These are phyloP conservation scores for Lachnellula subtilissima DNA, from an alignment of 2,329 filamentous ascomycete genomes.

Conservation along the genomic window DNA sequence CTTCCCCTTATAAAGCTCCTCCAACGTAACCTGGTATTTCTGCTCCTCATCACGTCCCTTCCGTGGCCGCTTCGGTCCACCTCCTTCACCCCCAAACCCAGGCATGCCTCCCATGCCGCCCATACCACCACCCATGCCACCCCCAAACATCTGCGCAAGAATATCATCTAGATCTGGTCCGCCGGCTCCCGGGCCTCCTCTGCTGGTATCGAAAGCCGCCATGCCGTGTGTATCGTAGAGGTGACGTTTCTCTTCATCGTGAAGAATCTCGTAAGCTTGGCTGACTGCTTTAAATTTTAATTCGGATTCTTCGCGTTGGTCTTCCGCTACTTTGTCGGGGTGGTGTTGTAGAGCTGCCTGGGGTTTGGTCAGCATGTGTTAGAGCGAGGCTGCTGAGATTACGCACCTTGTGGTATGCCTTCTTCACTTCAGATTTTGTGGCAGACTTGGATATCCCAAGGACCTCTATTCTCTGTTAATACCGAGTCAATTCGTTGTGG, in stretches of 20 bases:
- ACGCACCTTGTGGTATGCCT: constrained; percentile 86
- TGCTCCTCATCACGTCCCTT: constrained; percentile 83
- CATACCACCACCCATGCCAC: constrained; percentile 56
- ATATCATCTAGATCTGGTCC: constrained; percentile 89
- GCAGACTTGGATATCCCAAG: constrained; percentile 70
- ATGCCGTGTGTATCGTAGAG: constrained; percentile 94
- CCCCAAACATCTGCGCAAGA: constrained; percentile 82
- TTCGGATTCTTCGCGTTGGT: constrained; percentile 79
- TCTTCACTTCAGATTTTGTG: constrained; percentile 79
- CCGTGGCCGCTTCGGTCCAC: constrained; percentile 54
- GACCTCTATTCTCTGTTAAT: constrained; percentile 56
- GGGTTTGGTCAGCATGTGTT: constrained; percentile 18
- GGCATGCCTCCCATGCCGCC: constrained; percentile 40
- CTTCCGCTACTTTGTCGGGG: constrained; percentile 90
- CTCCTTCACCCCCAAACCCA: constrained; percentile 33
- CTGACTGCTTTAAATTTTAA: constrained; percentile 88
- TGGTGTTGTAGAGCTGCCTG: constrained; percentile 84
- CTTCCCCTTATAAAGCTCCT: constrained; percentile 98
- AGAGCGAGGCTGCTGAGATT: constrained; percentile 8
- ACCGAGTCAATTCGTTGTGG: background rate
- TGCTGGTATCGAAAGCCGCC: constrained; percentile 80
- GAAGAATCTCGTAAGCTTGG: constrained; percentile 95
- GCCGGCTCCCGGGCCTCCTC: constrained; percentile 56
- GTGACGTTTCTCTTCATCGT: constrained; percentile 87
- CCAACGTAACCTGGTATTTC: constrained; percentile 82